Percentiles rank a stretch among this genome's conserved stretches.
Evolutionary conservation across 805 yeast species (phyloP).

Genomic region (Schizosaccharomyces octosporus): DNA sequence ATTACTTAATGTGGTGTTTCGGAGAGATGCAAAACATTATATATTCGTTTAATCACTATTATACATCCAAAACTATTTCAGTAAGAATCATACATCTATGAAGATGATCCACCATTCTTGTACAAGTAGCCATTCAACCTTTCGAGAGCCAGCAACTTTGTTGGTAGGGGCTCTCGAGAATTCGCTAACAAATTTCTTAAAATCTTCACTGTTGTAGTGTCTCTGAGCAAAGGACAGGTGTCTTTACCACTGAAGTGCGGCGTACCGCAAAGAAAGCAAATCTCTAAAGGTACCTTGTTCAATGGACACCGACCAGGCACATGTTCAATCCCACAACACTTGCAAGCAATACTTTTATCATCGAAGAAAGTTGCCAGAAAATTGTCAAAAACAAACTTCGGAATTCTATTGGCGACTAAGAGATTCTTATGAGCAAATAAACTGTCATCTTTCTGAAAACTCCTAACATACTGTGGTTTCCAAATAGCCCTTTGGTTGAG

Average conservation of each 20-base stretch:
- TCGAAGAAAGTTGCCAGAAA: not conserved
- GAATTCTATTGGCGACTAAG: not conserved
- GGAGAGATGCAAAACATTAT: too few relatives aligned
- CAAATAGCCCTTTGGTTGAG: too few relatives aligned
- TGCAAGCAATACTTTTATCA: not conserved
- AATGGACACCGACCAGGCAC: not conserved
- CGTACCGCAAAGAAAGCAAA: not conserved
- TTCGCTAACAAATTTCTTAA: not conserved
- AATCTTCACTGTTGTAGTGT: not conserved
- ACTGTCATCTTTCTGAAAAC: not conserved
- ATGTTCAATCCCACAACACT: not conserved
- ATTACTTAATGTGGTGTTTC: too few relatives aligned
- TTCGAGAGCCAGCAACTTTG: not conserved
- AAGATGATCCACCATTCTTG: not conserved
- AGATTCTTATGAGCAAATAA: not conserved
- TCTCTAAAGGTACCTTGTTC: not conserved
- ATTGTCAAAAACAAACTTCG: not conserved
- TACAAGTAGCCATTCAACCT: not conserved
- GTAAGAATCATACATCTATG: too few relatives aligned
- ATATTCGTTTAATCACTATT: too few relatives aligned
- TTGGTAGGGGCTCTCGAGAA: not conserved
- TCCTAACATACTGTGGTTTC: too few relatives aligned
- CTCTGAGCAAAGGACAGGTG: not conserved
- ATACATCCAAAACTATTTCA: too few relatives aligned
- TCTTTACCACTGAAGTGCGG: slow-evolving; percentile 1